phyloP scores from a whole-genome alignment of 2,329 filamentous ascomycete genomes.

The Fusarium sp. region DNA sequence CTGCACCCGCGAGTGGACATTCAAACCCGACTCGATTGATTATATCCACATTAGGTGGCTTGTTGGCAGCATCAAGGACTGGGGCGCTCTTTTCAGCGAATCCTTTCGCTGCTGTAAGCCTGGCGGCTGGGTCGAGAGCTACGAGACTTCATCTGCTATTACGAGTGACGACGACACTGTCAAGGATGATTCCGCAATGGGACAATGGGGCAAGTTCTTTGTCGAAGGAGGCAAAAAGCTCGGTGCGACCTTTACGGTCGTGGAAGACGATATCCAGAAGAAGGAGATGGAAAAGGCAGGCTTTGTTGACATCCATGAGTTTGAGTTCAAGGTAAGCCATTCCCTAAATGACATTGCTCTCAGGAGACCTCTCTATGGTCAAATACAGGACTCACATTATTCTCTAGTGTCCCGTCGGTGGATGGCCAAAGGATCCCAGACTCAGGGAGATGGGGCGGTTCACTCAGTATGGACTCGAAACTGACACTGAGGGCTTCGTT shows the following conservation, averaged over 20 bases:
- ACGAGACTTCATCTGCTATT: slow-evolving; percentile 12
- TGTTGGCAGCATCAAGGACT: slow-evolving; percentile 19
- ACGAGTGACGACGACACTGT: slow-evolving; percentile 18
- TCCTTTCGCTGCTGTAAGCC: slow-evolving; percentile 16
- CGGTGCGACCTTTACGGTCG: slow-evolving; percentile 6
- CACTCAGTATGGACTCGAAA: not conserved
- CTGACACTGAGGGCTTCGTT: not conserved
- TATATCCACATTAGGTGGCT: slow-evolving; percentile 29
- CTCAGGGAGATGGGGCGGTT: not conserved
- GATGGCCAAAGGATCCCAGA: not conserved
- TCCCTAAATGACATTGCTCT: not conserved
- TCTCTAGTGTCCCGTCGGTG: not conserved
- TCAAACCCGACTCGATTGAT: slow-evolving; percentile 2
- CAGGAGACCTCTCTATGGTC: not conserved
- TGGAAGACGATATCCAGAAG: slow-evolving; percentile 7
- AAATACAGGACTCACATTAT: not conserved
- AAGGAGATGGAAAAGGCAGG: slow-evolving; percentile 20
- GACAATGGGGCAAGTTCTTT: slow-evolving; percentile 25
- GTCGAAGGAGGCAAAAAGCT: slow-evolving; percentile 20
- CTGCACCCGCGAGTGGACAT: slow-evolving; percentile 23
- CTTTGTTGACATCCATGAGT: slow-evolving; percentile 16
- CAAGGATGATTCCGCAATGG: slow-evolving; percentile 3
- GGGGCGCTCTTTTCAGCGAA: slow-evolving; percentile 7
- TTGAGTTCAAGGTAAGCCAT: slow-evolving; percentile 1
- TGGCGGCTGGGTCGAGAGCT: slow-evolving; percentile 22